phyloP scores from a whole-genome alignment of 2,329 filamentous ascomycete genomes.

The Trichoderma atroviride region DNA sequence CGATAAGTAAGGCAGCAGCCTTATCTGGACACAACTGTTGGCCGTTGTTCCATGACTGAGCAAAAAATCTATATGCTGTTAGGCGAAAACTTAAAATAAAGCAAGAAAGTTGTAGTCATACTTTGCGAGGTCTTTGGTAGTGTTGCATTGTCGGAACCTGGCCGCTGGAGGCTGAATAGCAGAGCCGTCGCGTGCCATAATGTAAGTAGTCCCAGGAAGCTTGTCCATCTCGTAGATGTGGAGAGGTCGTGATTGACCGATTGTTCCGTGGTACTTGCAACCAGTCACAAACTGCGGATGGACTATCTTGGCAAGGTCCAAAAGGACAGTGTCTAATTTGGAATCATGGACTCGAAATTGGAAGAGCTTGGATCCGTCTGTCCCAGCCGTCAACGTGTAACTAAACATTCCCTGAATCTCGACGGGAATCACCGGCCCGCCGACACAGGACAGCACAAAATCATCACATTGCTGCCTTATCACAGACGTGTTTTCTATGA shows the following conservation, averaged over 20 bases:
- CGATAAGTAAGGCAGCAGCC: background rate
- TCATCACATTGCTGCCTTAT: background rate
- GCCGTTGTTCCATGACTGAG: background rate
- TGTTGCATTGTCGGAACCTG: background rate
- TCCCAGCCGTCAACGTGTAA: background rate
- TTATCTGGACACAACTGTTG: background rate
- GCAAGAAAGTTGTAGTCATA: background rate
- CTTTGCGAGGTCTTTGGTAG: background rate
- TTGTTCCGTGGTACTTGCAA: background rate
- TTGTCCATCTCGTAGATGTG: conserved; percentile 4
- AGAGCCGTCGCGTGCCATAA: too few species aligned
- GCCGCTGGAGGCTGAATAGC: background rate
- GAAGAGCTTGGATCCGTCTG: background rate
- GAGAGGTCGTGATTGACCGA: background rate
- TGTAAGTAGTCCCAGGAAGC: background rate
- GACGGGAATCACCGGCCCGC: background rate
- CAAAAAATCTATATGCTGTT: background rate
- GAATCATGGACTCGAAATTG: background rate
- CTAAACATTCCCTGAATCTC: background rate
- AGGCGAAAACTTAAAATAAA: background rate
- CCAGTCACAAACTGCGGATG: background rate
- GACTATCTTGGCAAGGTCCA: background rate
- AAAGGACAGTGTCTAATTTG: background rate
- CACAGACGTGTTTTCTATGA: background rate
- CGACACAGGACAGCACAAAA: background rate